Percentiles rank a stretch among this genome's conserved stretches.
These are phyloP conservation scores for Quercus parvula DNA, from an alignment of 306 rosid genomes.

Conservation along the genomic window DNA sequence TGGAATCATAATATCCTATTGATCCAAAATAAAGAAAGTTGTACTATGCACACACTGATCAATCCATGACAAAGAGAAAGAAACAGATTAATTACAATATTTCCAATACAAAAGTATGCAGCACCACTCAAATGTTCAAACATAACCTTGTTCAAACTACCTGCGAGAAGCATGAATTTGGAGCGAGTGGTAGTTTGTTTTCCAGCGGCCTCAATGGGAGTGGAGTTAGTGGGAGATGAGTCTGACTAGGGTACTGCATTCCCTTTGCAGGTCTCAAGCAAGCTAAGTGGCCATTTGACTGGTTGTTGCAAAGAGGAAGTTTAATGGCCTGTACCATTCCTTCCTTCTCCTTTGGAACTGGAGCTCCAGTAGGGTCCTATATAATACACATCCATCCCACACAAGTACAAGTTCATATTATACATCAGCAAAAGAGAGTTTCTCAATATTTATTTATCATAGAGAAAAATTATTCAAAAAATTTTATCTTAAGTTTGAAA, in stretches of 20 bases:
- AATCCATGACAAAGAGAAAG: too few relatives aligned
- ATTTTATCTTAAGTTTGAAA: background rate
- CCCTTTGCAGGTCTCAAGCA: conserved; percentile 12
- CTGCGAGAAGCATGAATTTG: conserved; percentile 27
- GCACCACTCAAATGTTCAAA: background rate
- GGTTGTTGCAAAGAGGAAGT: conserved; percentile 9
- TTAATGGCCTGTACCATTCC: background rate
- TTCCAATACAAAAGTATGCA: background rate
- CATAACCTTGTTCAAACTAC: background rate
- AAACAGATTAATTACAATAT: background rate
- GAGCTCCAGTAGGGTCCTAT: background rate
- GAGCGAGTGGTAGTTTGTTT: conserved; percentile 31
- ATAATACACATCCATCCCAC: background rate
- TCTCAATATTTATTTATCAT: background rate
- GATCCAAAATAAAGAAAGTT: background rate
- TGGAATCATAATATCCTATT: too few relatives aligned
- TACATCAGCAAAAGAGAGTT: background rate
- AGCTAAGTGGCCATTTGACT: background rate
- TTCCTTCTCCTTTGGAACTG: conserved; percentile 4
- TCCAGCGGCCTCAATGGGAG: conserved; percentile 30
- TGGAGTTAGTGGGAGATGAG: conserved; percentile 17
- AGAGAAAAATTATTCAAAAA: background rate
- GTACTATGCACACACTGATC: background rate
- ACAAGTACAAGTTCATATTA: background rate
- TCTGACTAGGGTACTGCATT: conserved; percentile 15